Conservation (phyloP, 306 rosid genomes). For the Parietaria judaica region DNA sequence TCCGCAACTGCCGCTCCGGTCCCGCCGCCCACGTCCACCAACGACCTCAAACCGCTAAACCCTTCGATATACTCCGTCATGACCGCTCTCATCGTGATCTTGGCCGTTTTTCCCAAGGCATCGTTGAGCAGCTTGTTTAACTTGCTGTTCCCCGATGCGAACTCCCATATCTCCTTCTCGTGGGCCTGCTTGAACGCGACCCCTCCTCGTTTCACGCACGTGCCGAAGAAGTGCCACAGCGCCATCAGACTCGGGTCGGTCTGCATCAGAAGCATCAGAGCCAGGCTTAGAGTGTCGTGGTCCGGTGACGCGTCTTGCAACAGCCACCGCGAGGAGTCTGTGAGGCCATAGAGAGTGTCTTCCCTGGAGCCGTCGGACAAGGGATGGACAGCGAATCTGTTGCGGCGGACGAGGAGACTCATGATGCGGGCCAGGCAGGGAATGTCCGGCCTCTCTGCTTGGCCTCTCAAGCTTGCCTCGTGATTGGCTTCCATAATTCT, state of each 20-base stretch:
- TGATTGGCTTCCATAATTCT: not conserved
- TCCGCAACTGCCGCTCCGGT: constrained; percentile 1
- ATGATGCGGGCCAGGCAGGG: not conserved
- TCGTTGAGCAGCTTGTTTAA: not conserved
- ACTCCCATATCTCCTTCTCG: not conserved
- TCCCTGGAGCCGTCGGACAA: not conserved
- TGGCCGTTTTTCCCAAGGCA: not conserved
- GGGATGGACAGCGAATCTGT: not conserved
- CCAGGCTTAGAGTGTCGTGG: not conserved
- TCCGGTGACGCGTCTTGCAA: not conserved
- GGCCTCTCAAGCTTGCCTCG: constrained; percentile 16
- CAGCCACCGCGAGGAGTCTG: not conserved
- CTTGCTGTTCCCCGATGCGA: not conserved
- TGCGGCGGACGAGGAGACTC: not conserved
- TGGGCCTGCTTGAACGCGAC: not conserved
- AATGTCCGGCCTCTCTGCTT: constrained; percentile 21
- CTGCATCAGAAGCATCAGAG: not conserved
- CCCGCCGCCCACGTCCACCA: constrained; percentile 1
- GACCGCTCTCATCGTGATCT: not conserved
- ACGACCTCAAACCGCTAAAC: not conserved
- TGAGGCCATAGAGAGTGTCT: not conserved
- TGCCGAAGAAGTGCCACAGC: not conserved
- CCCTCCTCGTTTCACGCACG: not conserved
- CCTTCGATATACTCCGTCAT: not conserved
- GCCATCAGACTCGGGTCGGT: not conserved